A percentile compares a stretch with the other conserved stretches of the same genome.
phyloP scores from a whole-genome alignment of 2,329 filamentous ascomycete genomes.

The Colletotrichum filicis region DNA sequence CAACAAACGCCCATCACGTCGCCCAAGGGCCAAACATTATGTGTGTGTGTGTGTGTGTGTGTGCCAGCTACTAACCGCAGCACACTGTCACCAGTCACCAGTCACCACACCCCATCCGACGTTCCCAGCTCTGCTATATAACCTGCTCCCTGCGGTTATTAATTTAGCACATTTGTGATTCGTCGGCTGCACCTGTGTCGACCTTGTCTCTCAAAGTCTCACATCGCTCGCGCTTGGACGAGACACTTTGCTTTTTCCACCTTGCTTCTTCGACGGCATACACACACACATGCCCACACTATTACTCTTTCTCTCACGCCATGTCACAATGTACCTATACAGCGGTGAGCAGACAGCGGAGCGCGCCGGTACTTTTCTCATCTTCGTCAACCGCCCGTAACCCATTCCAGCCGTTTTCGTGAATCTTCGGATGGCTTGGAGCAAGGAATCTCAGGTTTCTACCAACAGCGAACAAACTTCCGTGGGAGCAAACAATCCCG shows the following conservation, averaged over 20 bases:
- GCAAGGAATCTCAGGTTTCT: neutral
- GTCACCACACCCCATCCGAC: neutral
- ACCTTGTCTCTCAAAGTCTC: constrained; percentile 27
- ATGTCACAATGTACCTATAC: constrained; percentile 19
- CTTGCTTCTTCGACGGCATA: constrained; percentile 26
- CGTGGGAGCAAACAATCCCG: neutral
- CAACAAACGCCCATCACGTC: constrained; percentile 21
- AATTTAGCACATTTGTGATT: constrained; percentile 14
- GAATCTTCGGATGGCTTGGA: neutral
- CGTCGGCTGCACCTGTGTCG: constrained; percentile 27
- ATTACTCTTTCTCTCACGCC: constrained; percentile 6
- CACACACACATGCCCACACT: neutral
- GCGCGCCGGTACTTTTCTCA: constrained; percentile 5
- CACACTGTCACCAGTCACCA: too few relatives aligned
- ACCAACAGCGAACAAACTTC: neutral
- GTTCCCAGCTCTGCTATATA: constrained; percentile 1
- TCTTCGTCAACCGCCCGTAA: constrained; percentile 15
- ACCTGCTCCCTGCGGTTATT: constrained; percentile 20
- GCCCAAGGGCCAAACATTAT: neutral
- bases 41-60: too few relatives aligned
- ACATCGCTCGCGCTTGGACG: constrained; percentile 21
- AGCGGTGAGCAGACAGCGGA: constrained; percentile 23
- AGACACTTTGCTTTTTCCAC: constrained; percentile 24
- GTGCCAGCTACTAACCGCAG: too few relatives aligned
- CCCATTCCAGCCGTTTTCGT: constrained; percentile 20